Evolutionary conservation across 768 basidiomycete genomes (phyloP), one percentile per base, ranked within the genome.

Genomic region (Kwoniella botswanensis): DNA sequence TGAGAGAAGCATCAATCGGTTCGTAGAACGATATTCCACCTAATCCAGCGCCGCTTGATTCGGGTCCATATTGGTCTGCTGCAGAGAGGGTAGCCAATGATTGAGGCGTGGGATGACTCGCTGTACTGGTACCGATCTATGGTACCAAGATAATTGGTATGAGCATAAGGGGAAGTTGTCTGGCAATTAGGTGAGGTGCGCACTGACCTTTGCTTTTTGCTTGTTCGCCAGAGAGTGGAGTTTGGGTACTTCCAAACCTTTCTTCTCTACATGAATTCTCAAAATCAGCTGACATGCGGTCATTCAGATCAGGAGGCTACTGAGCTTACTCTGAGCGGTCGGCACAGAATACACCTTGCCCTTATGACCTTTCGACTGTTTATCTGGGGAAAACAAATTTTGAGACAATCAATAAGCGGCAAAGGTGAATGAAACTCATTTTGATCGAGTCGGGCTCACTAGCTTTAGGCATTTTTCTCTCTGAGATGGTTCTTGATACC

Each of bases 201-300:
- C 43, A 58, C 72, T 70, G 58, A 78, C 76, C 67, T 75, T 77
- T 35, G 66, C 53, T 59, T 76, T 76, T 73, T 56, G 74, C 67
- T 59, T 75, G 59, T 68, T 77, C 70, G 61, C 75, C 69, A 63
- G 87, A 84, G 89, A 86, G 17, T 92, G 90, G 2, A 96, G 87
- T 77, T 91, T 89, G 6, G 94, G 94, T 2, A 97, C 86, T 18
- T 93, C 94, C 44, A 92, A 91, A 82, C 96, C 94, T 80, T 93
- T 94, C 84, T 92, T 93, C 56, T 73, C 75, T 80, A 24, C 29
- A 46, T 7, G 41, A 2, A 11, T n/a, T 15, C 11, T 65, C 68
- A 71, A 57, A 43, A 4, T 57, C 21, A 35, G 24, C 29, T 13
- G 59, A 22, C 17, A 15, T 56, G 43, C 52, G 15, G 53, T 56